phyloP scores from a whole-genome alignment of 176 grass and related monocot genomes.

The Pontederia paniculata region DNA sequence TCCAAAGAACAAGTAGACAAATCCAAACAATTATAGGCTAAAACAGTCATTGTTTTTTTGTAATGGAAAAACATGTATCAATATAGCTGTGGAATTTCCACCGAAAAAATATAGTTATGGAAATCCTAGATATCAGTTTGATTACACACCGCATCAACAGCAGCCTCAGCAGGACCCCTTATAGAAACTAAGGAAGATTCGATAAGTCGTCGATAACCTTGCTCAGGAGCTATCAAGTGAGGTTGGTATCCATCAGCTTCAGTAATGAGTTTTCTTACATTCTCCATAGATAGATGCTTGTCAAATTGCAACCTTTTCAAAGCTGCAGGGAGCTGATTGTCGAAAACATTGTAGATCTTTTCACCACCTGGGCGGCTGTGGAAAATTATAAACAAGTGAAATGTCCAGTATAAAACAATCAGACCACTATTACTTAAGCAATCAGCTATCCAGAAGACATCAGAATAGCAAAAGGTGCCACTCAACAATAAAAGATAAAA shows the following conservation, averaged over 20 bases:
- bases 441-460: too few relatives aligned
- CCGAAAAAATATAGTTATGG: too few relatives aligned
- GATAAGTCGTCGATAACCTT: slow-evolving; percentile 93
- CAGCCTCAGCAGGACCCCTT: slow-evolving; percentile 88
- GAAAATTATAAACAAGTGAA: neutral
- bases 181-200: slow-evolving; percentile 87
- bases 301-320: slow-evolving; percentile 96
- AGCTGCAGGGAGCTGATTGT: slow-evolving; percentile 87
- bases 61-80: neutral
- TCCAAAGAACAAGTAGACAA: too few relatives aligned
- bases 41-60: neutral
- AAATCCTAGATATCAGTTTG: neutral
- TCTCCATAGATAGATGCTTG: slow-evolving; percentile 97
- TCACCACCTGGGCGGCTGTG: slow-evolving; percentile 85
- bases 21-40: too few relatives aligned
- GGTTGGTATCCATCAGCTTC: slow-evolving; percentile 98
- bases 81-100: neutral
- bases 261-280: slow-evolving; percentile 88
- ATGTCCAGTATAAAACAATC: too few relatives aligned
- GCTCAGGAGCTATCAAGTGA: slow-evolving; percentile 99
- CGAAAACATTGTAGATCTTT: slow-evolving; percentile 93
- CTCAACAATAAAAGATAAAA: too few relatives aligned
- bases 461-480: too few relatives aligned
- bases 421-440: too few relatives aligned
- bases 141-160: slow-evolving; percentile 72